Evolutionary conservation across 148 eudicot species (phyloP).

Genomic region (Chenopodium album): DNA sequence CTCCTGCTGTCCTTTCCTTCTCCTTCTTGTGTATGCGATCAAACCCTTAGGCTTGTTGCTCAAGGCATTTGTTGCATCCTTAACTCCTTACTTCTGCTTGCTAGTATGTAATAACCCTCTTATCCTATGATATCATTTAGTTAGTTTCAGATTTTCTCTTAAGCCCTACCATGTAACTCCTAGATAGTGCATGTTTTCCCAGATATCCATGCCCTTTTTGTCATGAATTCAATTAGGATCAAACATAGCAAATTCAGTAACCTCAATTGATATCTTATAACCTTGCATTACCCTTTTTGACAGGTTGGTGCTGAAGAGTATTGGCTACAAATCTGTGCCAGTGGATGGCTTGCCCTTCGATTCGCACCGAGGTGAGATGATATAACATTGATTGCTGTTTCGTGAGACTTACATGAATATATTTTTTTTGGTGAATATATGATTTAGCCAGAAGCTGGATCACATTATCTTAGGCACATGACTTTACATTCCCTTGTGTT

Average conservation of each 20-base stretch:
- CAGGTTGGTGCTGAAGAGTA: constrained; percentile 88
- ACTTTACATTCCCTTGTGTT: background rate
- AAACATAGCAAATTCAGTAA: background rate
- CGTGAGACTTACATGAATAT: background rate
- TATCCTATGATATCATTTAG: background rate
- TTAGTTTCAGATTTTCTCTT: background rate
- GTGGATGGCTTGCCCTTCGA: constrained; percentile 86
- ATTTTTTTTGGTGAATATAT: background rate
- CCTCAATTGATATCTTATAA: background rate
- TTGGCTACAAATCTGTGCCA: constrained; percentile 93
- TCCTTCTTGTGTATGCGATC: no score
- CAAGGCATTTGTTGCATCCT: background rate
- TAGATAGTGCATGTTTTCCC: background rate
- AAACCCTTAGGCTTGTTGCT: no score
- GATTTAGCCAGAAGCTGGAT: background rate
- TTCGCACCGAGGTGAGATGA: constrained; percentile 54
- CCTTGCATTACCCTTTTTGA: constrained; percentile 12
- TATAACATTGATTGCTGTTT: background rate
- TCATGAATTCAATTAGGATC: background rate
- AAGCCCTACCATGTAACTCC: background rate
- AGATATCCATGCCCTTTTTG: background rate
- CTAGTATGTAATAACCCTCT: background rate
- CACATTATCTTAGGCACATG: background rate
- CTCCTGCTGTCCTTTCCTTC: no score
- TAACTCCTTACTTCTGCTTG: background rate